Conservation (phyloP, 2,329 filamentous ascomycete genomes). For the Diaporthe aspalathi region DNA sequence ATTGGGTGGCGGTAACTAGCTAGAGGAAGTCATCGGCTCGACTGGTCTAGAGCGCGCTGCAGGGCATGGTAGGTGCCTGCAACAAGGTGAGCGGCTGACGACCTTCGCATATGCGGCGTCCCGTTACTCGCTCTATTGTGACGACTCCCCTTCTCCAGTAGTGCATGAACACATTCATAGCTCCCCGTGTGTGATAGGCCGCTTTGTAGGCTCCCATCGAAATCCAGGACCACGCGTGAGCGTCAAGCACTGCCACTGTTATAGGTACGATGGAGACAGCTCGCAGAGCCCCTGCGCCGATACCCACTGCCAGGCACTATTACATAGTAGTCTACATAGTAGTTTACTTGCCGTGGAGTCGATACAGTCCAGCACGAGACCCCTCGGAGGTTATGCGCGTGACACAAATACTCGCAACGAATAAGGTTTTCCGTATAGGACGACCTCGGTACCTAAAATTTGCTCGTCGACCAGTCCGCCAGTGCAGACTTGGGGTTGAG, state of each 20-base stretch:
- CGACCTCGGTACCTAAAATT: background rate
- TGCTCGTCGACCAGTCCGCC: background rate
- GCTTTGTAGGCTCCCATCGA: background rate
- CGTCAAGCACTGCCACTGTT: background rate
- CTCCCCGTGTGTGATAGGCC: background rate
- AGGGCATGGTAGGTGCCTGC: background rate
- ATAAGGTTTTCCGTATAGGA: background rate
- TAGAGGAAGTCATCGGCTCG: background rate
- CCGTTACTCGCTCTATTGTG: background rate
- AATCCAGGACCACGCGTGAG: background rate
- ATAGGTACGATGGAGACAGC: background rate
- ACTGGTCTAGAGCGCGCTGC: background rate
- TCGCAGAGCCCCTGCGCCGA: background rate
- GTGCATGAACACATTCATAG: background rate
- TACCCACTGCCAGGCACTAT: too few species aligned
- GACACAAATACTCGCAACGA: background rate
- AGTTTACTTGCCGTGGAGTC: background rate
- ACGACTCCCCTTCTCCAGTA: constrained; percentile 3
- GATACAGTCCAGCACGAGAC: background rate
- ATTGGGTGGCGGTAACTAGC: background rate
- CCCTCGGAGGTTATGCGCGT: too few species aligned
- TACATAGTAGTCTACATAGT: too few species aligned
- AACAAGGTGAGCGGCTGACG: background rate
- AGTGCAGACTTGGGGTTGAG: background rate
- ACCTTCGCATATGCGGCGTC: background rate